phyloP scores from a whole-genome alignment of 2,329 filamentous ascomycete species.

The Alternaria solani region DNA sequence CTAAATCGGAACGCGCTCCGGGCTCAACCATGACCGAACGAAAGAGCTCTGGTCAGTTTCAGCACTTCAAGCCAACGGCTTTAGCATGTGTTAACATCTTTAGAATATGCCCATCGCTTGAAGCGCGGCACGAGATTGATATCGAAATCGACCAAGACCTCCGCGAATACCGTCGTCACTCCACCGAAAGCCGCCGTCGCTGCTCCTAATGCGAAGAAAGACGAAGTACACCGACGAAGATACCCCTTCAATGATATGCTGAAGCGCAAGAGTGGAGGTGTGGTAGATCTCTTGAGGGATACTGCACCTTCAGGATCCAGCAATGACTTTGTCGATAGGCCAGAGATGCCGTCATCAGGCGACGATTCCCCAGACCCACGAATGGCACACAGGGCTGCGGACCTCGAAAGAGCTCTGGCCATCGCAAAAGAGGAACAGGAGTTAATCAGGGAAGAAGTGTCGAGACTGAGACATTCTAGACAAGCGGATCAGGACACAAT shows the following conservation, averaged over 20 bases:
- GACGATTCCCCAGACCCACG: slow-evolving; percentile 14
- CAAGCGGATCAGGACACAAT: slow-evolving; percentile 30
- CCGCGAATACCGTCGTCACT: slow-evolving; percentile 32
- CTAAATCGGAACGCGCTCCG: slow-evolving; percentile 24
- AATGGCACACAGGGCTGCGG: slow-evolving; percentile 26
- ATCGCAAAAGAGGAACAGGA: slow-evolving; percentile 34
- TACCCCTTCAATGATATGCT: slow-evolving; percentile 47
- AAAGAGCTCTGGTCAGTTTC: slow-evolving; percentile 39
- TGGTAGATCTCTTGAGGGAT: slow-evolving; percentile 2
- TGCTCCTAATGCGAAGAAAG: slow-evolving; percentile 39
- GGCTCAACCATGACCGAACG: slow-evolving; percentile 40
- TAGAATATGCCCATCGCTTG: slow-evolving; percentile 38
- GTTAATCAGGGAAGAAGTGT: slow-evolving; percentile 35
- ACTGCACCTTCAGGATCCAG: neutral
- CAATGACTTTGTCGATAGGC: slow-evolving; percentile 2
- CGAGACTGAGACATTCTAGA: slow-evolving; percentile 29
- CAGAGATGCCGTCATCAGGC: neutral
- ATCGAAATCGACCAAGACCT: slow-evolving; percentile 34
- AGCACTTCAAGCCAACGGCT: neutral
- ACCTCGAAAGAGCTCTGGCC: slow-evolving; percentile 40
- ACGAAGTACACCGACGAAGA: slow-evolving; percentile 40
- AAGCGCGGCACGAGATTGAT: slow-evolving; percentile 37
- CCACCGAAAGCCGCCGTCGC: slow-evolving; percentile 44
- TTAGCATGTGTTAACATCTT: neutral
- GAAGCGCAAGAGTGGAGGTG: slow-evolving; percentile 13